phyloP scores from a whole-genome alignment of 1,284 basidiomycete species.

The Wallemia hederae region DNA sequence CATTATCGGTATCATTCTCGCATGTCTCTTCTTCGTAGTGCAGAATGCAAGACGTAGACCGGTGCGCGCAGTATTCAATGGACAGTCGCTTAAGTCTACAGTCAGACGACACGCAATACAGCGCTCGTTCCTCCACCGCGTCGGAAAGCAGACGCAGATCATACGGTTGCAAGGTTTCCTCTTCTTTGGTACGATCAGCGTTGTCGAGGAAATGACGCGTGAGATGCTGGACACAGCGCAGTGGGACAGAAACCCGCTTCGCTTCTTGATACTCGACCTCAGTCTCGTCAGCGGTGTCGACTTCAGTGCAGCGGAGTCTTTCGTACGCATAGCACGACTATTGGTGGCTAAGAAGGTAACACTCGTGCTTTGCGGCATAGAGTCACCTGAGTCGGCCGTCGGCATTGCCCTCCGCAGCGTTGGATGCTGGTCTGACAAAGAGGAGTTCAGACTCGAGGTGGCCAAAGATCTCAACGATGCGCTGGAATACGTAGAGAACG shows the following conservation, averaged over 20 bases:
- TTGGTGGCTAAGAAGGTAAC: slow-evolving; percentile 45
- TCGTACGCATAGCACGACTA: slow-evolving; percentile 65
- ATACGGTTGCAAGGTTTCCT: slow-evolving; percentile 75
- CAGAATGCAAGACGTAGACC: slow-evolving; percentile 60
- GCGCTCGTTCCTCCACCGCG: slow-evolving; percentile 60
- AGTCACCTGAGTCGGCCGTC: slow-evolving; percentile 27
- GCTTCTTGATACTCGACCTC: slow-evolving; percentile 67
- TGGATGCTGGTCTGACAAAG: slow-evolving; percentile 34
- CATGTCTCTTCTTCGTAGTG: slow-evolving; percentile 81
- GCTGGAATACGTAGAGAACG: slow-evolving; percentile 82
- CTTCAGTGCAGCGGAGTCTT: slow-evolving; percentile 81
- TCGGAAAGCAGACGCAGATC: slow-evolving; percentile 71
- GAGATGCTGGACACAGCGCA: slow-evolving; percentile 37
- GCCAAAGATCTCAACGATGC: slow-evolving; percentile 67
- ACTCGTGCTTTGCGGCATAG: slow-evolving; percentile 59
- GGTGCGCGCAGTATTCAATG: slow-evolving; percentile 49
- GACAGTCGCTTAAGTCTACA: slow-evolving; percentile 56
- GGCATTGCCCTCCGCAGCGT: slow-evolving; percentile 41
- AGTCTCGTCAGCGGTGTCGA: slow-evolving; percentile 66
- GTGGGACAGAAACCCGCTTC: slow-evolving; percentile 52
- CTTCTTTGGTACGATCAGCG: slow-evolving; percentile 44
- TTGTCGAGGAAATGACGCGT: slow-evolving; percentile 20
- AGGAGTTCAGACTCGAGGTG: slow-evolving; percentile 40
- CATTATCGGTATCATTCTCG: slow-evolving; percentile 65
- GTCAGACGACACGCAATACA: slow-evolving; percentile 70